Base-by-base conservation (phyloP, 768 basidiomycete species). In the Fomitopsis pulvina region DNA sequence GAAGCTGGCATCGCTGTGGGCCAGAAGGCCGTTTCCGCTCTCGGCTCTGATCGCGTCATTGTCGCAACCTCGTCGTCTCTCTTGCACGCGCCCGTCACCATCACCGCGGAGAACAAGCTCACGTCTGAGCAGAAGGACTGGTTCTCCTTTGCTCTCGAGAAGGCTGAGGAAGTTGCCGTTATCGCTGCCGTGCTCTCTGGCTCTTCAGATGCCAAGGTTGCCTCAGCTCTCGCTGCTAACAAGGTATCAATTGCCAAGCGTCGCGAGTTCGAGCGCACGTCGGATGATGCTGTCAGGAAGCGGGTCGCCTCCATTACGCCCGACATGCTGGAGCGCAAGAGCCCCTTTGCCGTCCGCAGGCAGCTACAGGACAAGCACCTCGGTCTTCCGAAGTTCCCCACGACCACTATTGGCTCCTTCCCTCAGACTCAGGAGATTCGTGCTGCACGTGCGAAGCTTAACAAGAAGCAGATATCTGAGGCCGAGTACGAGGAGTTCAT, bases 381-480 rank as follows among this genome's bases (percentile, higher is more conserved):
- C 66, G 76, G 86, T 57, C 80, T 99, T 22, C 96, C 96, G 68
- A 90, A 85, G 70, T 99, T 98, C 84, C 94, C 95, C 52, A 96
- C 95, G 48, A 97, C 95, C 50, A 96, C 95, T 57, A 97, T 98
- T 60, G 94, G 93, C 54, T 97, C 95, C 26, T 97, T 96, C 91
- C 95, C 94, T 60, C 96, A 99, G 86, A 99, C 96, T 64, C 97
- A 95, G 73, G 94, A 98, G 72, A 99, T 99, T 62, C 94, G 96
- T 72, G 78, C 78, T 59, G 94, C 94, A 63, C 95, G 96, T 76
- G 86, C 94, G 58, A 97, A 91, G 75, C 82, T 92, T 59, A 81
- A 78, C 69, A 99, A 98, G 76, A 82, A 83, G 55, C 92, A 96
- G 66, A 74, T 99, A 64, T 85, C 87, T 47, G 67, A 78, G 60